phyloP scores from a whole-genome alignment of 495 filamentous ascomycete species.

The Tuber aestivum region DNA sequence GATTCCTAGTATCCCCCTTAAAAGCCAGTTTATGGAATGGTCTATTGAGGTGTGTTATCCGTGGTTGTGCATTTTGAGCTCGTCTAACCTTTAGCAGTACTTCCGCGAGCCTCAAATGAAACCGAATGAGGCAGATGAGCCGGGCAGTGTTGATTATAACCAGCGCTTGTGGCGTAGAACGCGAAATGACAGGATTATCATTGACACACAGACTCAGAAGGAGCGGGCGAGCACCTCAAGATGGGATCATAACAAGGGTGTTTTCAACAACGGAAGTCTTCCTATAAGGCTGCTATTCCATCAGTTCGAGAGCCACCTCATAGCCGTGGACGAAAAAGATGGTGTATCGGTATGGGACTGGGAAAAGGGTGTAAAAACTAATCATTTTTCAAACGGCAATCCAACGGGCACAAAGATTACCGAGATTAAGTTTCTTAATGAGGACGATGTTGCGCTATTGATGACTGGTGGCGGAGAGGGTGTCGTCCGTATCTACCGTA shows the following conservation, averaged over 20 bases:
- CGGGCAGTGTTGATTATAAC: constrained; percentile 95
- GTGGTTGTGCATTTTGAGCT: neutral
- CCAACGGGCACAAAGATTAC: constrained; percentile 86
- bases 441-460: constrained; percentile 89
- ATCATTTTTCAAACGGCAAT: constrained; percentile 89
- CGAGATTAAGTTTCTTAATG: constrained; percentile 93
- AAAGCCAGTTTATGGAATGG: constrained; percentile 85
- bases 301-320: constrained; percentile 93
- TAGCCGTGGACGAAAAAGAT: constrained; percentile 88
- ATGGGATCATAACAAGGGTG: constrained; percentile 71
- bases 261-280: constrained; percentile 80
- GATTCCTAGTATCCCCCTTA: constrained; percentile 61
- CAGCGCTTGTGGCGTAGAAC: constrained; percentile 85
- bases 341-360: constrained; percentile 92
- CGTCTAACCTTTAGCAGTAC: constrained; percentile 52
- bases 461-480: constrained; percentile 95
- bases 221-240: constrained; percentile 70
- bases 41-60: constrained; percentile 65
- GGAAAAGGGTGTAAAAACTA: constrained; percentile 63
- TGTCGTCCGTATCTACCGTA: constrained; percentile 85
- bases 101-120: constrained; percentile 99
- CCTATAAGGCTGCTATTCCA: constrained; percentile 91
- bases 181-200: constrained; percentile 85
- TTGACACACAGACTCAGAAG: constrained; percentile 88
- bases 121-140: constrained; percentile 88